Conservation (phyloP, 495 filamentous ascomycete genomes). For the Podospora tetraspora region DNA sequence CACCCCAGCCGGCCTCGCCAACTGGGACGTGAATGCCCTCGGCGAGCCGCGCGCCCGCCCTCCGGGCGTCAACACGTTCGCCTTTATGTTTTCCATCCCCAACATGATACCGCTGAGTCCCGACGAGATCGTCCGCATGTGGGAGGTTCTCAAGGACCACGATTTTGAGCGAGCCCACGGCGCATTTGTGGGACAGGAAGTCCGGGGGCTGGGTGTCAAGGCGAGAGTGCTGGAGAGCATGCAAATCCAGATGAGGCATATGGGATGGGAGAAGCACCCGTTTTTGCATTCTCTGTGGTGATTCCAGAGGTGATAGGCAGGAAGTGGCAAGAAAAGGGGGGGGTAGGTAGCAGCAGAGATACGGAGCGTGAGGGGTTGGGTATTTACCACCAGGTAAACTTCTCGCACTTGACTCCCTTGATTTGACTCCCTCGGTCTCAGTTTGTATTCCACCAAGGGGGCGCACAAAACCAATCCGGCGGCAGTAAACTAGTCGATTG, state of each 20-base stretch:
- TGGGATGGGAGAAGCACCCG: slow-evolving; percentile 49
- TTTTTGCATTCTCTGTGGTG: slow-evolving; percentile 26
- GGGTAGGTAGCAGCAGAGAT: background rate
- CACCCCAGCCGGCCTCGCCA: slow-evolving; percentile 50
- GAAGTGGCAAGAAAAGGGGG: background rate
- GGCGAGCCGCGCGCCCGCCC: slow-evolving; percentile 40
- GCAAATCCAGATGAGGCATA: slow-evolving; percentile 58
- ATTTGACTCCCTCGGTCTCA: background rate
- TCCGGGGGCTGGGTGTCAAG: slow-evolving; percentile 54
- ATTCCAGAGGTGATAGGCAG: background rate
- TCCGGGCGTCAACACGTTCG: slow-evolving; percentile 54
- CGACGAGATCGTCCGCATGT: slow-evolving; percentile 50
- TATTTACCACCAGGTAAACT: background rate
- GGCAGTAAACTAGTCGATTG: no score
- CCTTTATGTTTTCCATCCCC: slow-evolving; percentile 76
- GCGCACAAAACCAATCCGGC: background rate
- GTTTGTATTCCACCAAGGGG: background rate
- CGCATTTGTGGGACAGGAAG: slow-evolving; percentile 56
- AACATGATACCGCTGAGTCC: slow-evolving; percentile 73
- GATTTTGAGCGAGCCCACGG: slow-evolving; percentile 62
- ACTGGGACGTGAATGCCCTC: slow-evolving; percentile 34
- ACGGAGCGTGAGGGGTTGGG: no score
- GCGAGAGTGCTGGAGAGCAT: slow-evolving; percentile 65
- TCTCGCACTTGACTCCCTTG: background rate
- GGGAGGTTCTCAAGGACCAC: slow-evolving; percentile 46